A percentile compares a stretch with the other conserved stretches of the same genome.
These are phyloP conservation scores for Suhomyces bribrorum DNA, from an alignment of 1,139 yeast genomes.

Conservation along the genomic window DNA sequence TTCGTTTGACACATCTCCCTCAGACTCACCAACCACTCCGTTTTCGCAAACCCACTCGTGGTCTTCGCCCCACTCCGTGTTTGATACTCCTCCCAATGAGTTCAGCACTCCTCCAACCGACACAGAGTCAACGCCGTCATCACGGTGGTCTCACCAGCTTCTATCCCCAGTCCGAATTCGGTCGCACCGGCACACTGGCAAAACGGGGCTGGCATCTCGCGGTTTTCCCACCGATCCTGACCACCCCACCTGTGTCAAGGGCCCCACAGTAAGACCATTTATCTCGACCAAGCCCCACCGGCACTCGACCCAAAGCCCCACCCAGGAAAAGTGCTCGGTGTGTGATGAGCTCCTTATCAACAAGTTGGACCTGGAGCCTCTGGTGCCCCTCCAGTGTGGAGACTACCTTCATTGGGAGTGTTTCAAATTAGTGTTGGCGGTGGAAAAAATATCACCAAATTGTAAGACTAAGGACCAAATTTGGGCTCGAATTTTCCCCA, in stretches of 20 bases:
- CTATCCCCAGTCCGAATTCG: conserved; percentile 4
- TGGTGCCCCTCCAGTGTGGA: conserved; percentile 39
- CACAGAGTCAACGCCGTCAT: background rate
- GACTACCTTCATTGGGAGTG: conserved; percentile 44
- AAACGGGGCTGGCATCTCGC: conserved; percentile 2
- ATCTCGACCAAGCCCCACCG: conserved; percentile 19
- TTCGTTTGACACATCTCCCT: conserved; percentile 1
- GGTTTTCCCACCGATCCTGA: too few relatives aligned
- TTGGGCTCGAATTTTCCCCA: conserved; percentile 1
- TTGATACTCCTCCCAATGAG: background rate
- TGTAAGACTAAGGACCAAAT: background rate
- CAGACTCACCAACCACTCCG: conserved; percentile 1
- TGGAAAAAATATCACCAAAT: conserved; percentile 3
- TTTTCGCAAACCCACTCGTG: background rate
- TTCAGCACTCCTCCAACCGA: background rate
- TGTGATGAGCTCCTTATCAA: conserved; percentile 39
- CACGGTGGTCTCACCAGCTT: conserved; percentile 1
- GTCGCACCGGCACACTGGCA: background rate
- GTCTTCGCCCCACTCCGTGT: background rate
- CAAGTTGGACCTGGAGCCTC: conserved; percentile 34
- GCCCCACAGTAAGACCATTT: conserved; percentile 32
- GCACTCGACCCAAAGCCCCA: background rate
- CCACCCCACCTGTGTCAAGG: too few relatives aligned
- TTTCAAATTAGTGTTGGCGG: conserved; percentile 23
- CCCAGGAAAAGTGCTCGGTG: conserved; percentile 30